Evolutionary conservation across 768 basidiomycete genomes (phyloP).

Genomic region (Plicaturopsis crispa): DNA sequence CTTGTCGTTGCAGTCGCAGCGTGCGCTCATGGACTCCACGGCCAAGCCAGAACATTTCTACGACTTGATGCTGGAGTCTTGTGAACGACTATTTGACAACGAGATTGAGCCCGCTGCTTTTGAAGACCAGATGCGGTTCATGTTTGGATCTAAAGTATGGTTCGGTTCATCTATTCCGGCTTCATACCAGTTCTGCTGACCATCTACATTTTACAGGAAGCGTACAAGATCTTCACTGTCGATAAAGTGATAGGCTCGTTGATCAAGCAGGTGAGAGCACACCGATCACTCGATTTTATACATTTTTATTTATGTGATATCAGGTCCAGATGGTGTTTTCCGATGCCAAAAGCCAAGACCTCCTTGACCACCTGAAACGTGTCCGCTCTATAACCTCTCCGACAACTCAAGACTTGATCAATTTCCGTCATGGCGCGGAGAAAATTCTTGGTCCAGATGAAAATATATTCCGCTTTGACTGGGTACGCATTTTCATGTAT

Average conservation of each 20-base stretch:
- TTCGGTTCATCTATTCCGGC: neutral
- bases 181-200: neutral
- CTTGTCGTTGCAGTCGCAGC: slow-evolving; percentile 15
- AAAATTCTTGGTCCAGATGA: slow-evolving; percentile 69
- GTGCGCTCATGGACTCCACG: slow-evolving; percentile 26
- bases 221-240: slow-evolving; percentile 87
- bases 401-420: slow-evolving; percentile 67
- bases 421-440: slow-evolving; percentile 58
- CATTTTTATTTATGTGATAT: neutral
- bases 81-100: slow-evolving; percentile 87
- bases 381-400: slow-evolving; percentile 53
- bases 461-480: slow-evolving; percentile 74
- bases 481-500: slow-evolving; percentile 38
- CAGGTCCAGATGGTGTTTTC: slow-evolving; percentile 62
- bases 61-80: slow-evolving; percentile 74
- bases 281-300: neutral
- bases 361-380: slow-evolving; percentile 62
- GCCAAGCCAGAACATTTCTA: slow-evolving; percentile 75
- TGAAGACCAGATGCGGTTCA: slow-evolving; percentile 84
- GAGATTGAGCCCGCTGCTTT: slow-evolving; percentile 83
- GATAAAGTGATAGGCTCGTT: slow-evolving; percentile 86
- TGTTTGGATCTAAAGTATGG: slow-evolving; percentile 76
- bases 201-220: slow-evolving; percentile 35
- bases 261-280: slow-evolving; percentile 70
- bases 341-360: slow-evolving; percentile 64